A percentile compares a stretch with the other conserved stretches of the same genome.
Conservation (phyloP, 2,329 filamentous ascomycete genomes). For the Orbilia brochopaga region DNA sequence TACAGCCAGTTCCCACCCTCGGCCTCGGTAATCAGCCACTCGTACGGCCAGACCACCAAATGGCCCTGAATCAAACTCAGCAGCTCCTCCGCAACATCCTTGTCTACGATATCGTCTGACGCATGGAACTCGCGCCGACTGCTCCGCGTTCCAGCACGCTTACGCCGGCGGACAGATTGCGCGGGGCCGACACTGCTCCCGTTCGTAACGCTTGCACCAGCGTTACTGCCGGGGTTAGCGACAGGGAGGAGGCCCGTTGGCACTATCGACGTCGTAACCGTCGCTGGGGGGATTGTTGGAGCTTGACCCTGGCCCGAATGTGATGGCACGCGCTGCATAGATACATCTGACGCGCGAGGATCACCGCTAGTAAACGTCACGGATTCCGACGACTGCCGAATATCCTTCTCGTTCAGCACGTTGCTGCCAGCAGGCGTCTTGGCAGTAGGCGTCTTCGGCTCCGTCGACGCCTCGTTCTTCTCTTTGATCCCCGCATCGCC, state of each 20-base stretch:
- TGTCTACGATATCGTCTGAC: conserved; percentile 76
- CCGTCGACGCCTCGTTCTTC: conserved; percentile 15
- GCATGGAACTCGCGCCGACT: conserved; percentile 69
- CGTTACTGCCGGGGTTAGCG: conserved; percentile 23
- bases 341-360: conserved; percentile 33
- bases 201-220: conserved; percentile 27
- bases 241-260: neutral
- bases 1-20: conserved; percentile 95
- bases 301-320: conserved; percentile 14
- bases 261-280: conserved; percentile 3
- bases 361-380: conserved; percentile 2
- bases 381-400: conserved; percentile 19
- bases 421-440: conserved; percentile 12
- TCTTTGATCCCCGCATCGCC: conserved; percentile 13
- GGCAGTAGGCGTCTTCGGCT: conserved; percentile 3
- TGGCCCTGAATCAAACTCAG: conserved; percentile 83
- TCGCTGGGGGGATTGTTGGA: too few relatives aligned
- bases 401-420: conserved; percentile 27
- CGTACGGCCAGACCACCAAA: conserved; percentile 90
- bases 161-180: conserved; percentile 62
- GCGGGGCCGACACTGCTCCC: conserved; percentile 46
- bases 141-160: conserved; percentile 73
- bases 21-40: conserved; percentile 92
- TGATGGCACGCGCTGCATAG: conserved; percentile 8
- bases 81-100: conserved; percentile 79